Conservation (phyloP, 805 yeast species). For the baker's yeast (Saccharomyces cerevisiae) region DNA sequence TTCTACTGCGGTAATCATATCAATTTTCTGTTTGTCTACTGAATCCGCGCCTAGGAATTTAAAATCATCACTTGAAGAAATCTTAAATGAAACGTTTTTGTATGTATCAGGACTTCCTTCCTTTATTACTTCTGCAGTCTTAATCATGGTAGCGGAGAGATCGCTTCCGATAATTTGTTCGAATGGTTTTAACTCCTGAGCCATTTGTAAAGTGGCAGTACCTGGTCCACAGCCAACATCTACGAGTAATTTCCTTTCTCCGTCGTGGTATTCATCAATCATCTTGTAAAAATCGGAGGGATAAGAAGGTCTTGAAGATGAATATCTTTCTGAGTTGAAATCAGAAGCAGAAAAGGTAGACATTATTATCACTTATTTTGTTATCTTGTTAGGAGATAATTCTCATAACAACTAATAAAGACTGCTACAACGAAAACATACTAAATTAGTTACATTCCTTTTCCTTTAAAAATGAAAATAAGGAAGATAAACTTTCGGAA, state of each 20-base stretch:
- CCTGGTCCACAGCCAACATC: conserved; percentile 85
- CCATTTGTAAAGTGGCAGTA: conserved; percentile 48
- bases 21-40: conserved; percentile 34
- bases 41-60: conserved; percentile 8
- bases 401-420: neutral
- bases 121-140: conserved; percentile 32
- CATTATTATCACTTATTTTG: conserved; percentile 34
- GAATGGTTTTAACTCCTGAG: conserved; percentile 25
- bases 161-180: conserved; percentile 56
- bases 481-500: neutral
- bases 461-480: neutral
- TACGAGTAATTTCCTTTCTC: conserved; percentile 35
- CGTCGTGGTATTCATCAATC: conserved; percentile 37
- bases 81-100: conserved; percentile 15
- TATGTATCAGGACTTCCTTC: conserved; percentile 6
- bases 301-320: conserved; percentile 58
- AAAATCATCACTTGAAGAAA: conserved; percentile 27
- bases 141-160: conserved; percentile 49
- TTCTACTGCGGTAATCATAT: conserved; percentile 71
- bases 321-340: conserved; percentile 48
- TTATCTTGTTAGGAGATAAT: neutral
- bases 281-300: conserved; percentile 42
- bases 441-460: neutral
- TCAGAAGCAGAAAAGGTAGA: conserved; percentile 49
- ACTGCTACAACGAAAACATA: neutral